A percentile compares a stretch with the other conserved stretches of the same genome.
Conservation (phyloP, 495 filamentous ascomycete genomes). For the Neurospora sp. region DNA sequence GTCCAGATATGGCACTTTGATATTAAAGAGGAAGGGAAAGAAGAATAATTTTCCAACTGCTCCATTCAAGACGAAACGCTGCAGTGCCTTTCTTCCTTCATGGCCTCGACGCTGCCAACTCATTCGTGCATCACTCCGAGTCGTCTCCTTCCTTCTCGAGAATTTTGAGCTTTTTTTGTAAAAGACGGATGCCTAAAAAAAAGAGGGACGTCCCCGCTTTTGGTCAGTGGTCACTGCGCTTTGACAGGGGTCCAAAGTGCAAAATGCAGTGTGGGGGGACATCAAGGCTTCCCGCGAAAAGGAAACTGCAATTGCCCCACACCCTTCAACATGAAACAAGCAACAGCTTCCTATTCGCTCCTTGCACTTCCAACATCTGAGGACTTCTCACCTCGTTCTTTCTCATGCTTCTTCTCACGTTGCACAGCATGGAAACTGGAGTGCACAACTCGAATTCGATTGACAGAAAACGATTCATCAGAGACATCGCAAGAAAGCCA, state of each 20-base stretch:
- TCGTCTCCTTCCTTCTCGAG: background rate
- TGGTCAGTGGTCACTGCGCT: background rate
- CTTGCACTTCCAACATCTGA: background rate
- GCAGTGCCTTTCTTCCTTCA: background rate
- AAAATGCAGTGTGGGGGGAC: too few species aligned
- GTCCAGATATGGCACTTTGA: background rate
- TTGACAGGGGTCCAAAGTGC: background rate
- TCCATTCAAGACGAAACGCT: background rate
- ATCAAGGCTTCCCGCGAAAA: background rate
- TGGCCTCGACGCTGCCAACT: background rate
- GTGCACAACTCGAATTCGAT: background rate
- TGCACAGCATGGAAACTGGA: background rate
- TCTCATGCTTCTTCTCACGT: background rate
- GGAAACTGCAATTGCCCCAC: background rate
- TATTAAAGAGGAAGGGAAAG: background rate
- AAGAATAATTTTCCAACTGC: background rate
- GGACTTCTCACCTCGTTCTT: background rate
- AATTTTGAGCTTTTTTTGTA: background rate
- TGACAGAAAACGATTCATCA: background rate
- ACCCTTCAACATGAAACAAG: background rate
- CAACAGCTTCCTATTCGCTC: background rate
- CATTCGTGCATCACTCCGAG: background rate
- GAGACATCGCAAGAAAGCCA: background rate
- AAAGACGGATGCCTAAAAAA: background rate
- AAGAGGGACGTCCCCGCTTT: background rate